Conservation (phyloP, 2,329 filamentous ascomycete species). For the Didymella pomorum region DNA sequence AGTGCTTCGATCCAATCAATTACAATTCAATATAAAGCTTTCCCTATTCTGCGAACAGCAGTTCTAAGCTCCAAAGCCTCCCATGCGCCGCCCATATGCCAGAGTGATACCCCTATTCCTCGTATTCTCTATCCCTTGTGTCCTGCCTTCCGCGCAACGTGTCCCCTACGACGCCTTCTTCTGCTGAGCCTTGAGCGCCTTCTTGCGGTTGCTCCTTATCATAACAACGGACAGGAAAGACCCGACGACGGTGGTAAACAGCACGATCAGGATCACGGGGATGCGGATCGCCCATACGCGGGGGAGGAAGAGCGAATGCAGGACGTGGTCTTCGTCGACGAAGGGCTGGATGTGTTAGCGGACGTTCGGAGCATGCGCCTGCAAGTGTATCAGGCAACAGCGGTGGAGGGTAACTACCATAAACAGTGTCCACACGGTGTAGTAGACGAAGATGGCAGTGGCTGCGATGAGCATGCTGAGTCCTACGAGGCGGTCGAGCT, state of each 20-base stretch:
- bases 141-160: conserved; percentile 13
- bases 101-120: conserved; percentile 14
- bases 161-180: conserved; percentile 72
- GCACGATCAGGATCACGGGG: conserved; percentile 92
- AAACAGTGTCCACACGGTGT: conserved; percentile 95
- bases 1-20: neutral
- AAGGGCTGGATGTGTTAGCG: conserved; percentile 74
- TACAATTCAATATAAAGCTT: conserved; percentile 14
- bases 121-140: conserved; percentile 4
- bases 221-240: conserved; percentile 97
- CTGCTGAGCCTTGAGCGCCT: conserved; percentile 90
- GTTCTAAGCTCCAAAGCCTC: conserved; percentile 3
- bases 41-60: conserved; percentile 9
- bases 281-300: conserved; percentile 99
- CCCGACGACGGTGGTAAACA: conserved; percentile 91
- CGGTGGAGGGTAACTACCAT: conserved; percentile 70
- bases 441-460: conserved; percentile 83
- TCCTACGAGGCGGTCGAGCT: conserved; percentile 91
- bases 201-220: conserved; percentile 99
- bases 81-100: conserved; percentile 21
- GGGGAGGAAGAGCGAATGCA: conserved; percentile 94
- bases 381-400: too few species aligned
- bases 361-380: neutral
- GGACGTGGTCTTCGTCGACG: conserved; percentile 90
- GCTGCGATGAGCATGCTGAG: conserved; percentile 78